These are phyloP conservation scores for Trichosporon sp. DNA, from an alignment of 1,284 basidiomycete species.

Conservation along the genomic window DNA sequence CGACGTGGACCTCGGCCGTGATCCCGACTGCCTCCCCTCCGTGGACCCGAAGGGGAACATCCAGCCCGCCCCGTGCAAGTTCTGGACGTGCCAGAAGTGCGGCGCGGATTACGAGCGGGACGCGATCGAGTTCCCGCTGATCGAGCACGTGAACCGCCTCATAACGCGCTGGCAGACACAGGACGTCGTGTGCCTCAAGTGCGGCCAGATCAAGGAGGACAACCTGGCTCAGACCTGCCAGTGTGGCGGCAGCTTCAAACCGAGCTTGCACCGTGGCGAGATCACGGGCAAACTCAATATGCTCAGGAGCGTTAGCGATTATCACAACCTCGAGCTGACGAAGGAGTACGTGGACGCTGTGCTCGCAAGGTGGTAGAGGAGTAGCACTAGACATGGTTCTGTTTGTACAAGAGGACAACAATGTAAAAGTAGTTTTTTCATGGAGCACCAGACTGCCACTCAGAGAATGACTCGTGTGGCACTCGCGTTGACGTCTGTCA, in stretches of 20 bases:
- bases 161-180: constrained; percentile 82
- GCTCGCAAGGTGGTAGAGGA: constrained; percentile 46
- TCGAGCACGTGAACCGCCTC: constrained; percentile 72
- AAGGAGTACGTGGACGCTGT: constrained; percentile 50
- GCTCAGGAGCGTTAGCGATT: constrained; percentile 63
- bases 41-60: constrained; percentile 44
- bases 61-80: constrained; percentile 54
- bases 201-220: constrained; percentile 82
- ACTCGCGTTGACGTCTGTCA: not conserved
- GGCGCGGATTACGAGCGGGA: constrained; percentile 83
- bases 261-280: constrained; percentile 71
- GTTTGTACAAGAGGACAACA: not conserved
- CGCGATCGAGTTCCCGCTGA: constrained; percentile 81
- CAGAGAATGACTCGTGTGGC: not conserved
- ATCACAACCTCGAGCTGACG: constrained; percentile 53
- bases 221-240: constrained; percentile 82
- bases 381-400: not conserved
- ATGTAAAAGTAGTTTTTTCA: not conserved
- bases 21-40: constrained; percentile 74
- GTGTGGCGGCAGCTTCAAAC: constrained; percentile 81
- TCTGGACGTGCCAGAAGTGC: constrained; percentile 63
- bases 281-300: constrained; percentile 70
- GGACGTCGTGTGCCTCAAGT: constrained; percentile 78
- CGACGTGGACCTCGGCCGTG: constrained; percentile 95
- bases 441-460: not conserved